Evolutionary conservation across 306 rosid species (phyloP).

Genomic region (Clitoria ternatea): DNA sequence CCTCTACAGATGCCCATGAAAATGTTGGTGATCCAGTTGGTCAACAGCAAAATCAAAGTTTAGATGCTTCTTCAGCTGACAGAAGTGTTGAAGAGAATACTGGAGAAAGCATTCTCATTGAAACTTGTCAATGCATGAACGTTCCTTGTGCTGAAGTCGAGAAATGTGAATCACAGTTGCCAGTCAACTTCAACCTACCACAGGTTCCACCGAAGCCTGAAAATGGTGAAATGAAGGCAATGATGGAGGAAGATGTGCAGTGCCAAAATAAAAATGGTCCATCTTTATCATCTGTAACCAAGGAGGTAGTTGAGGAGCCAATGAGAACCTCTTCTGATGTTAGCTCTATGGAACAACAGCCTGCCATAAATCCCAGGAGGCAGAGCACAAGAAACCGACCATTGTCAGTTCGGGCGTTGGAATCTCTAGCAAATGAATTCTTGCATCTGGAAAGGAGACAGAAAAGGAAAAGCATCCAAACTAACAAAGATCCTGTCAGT

Average conservation of each 20-base stretch:
- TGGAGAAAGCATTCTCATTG: constrained; percentile 5
- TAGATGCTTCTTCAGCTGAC: constrained; percentile 24
- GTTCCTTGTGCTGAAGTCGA: constrained; percentile 23
- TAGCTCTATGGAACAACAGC: background rate
- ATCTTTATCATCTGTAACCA: constrained; percentile 8
- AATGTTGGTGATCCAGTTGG: constrained; percentile 21
- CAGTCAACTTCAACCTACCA: constrained; percentile 24
- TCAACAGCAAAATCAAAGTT: constrained; percentile 23
- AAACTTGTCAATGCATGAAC: constrained; percentile 6
- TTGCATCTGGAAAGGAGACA: constrained; percentile 33
- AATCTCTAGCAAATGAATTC: constrained; percentile 56
- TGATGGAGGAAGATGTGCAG: constrained; percentile 25
- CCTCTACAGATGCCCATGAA: too few species aligned
- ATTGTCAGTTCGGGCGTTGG: constrained; percentile 52
- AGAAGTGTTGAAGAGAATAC: constrained; percentile 27
- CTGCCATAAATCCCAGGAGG: background rate
- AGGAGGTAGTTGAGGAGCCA: constrained; percentile 25
- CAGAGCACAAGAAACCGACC: constrained; percentile 75
- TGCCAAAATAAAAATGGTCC: constrained; percentile 11
- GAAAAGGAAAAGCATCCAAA: constrained; percentile 14
- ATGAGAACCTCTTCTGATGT: background rate
- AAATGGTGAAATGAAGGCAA: constrained; percentile 18
- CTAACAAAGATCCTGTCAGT: constrained; percentile 25
- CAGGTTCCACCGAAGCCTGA: constrained; percentile 23
- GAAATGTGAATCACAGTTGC: constrained; percentile 33